These are phyloP conservation scores for Plasmopara halstedii DNA, from an alignment of 352 stramenopile genomes.

Conservation along the genomic window DNA sequence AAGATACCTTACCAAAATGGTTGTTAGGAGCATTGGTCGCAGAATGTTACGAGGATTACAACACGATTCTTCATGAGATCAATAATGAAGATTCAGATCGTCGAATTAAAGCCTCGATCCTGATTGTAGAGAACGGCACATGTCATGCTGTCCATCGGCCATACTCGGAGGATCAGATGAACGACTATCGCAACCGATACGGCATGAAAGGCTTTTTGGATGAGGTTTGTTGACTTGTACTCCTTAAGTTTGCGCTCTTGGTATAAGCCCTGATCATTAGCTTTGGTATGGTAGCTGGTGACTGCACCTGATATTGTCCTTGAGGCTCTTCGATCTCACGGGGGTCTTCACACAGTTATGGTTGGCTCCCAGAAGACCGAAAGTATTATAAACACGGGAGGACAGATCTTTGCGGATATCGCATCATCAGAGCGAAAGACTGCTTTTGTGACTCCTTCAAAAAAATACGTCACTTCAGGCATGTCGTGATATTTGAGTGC, in stretches of 20 bases:
- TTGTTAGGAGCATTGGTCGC: constrained; percentile 64
- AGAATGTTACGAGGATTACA: constrained; percentile 78
- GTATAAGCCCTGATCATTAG: not conserved
- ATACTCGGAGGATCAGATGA: constrained; percentile 53
- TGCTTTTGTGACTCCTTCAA: constrained; percentile 74
- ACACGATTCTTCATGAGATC: constrained; percentile 63
- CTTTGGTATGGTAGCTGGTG: constrained; percentile 40
- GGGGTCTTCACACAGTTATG: constrained; percentile 72
- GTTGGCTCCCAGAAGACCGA: constrained; percentile 68
- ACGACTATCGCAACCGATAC: constrained; percentile 36
- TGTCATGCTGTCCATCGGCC: constrained; percentile 45
- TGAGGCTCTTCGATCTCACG: constrained; percentile 57
- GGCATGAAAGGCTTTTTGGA: constrained; percentile 74
- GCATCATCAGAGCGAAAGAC: constrained; percentile 48
- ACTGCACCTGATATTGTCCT: constrained; percentile 76
- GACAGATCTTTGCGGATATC: constrained; percentile 55
- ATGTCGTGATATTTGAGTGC: constrained; percentile 1
- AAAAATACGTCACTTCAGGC: constrained; percentile 83
- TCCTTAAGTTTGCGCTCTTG: too few relatives aligned
- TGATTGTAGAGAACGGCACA: constrained; percentile 57
- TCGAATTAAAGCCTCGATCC: constrained; percentile 54
- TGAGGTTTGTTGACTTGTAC: constrained; percentile 34
- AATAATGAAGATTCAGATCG: constrained; percentile 37
- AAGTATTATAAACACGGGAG: constrained; percentile 64
- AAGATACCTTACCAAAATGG: constrained; percentile 79